Percentiles rank a stretch among this genome's conserved stretches.
phyloP scores from a whole-genome alignment of 108 stramenopile species.

The Epithemia pelagica region DNA sequence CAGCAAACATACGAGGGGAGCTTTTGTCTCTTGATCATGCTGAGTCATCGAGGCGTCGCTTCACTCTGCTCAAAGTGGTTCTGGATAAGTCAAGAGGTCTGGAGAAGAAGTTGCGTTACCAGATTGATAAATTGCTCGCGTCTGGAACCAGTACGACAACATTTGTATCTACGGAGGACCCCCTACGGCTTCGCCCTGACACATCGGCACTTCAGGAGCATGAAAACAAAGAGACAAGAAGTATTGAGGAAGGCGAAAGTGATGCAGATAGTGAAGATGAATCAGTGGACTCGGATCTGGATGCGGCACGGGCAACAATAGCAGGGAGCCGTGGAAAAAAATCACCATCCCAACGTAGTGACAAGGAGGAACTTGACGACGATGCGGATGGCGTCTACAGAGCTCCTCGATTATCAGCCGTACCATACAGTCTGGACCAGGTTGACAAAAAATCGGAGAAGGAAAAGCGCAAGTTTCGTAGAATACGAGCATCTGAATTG shows the following conservation, averaged over 20 bases:
- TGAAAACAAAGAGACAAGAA: slow-evolving; percentile 11
- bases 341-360: too few species aligned
- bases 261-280: slow-evolving; percentile 13
- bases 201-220: slow-evolving; percentile 13
- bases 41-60: slow-evolving; percentile 5
- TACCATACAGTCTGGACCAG: slow-evolving; percentile 61
- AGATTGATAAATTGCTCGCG: slow-evolving; percentile 70
- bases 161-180: slow-evolving; percentile 24
- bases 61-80: slow-evolving; percentile 66
- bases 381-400: slow-evolving; percentile 47
- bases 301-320: slow-evolving; percentile 32
- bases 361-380: too few species aligned
- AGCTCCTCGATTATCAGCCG: slow-evolving; percentile 73
- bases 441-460: slow-evolving; percentile 41
- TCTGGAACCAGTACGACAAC: slow-evolving; percentile 6
- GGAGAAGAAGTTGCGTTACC: slow-evolving; percentile 80
- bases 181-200: slow-evolving; percentile 38
- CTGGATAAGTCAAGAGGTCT: slow-evolving; percentile 77
- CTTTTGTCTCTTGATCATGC: neutral
- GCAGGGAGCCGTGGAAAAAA: slow-evolving; percentile 6
- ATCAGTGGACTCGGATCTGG: slow-evolving; percentile 27
- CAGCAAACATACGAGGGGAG: slow-evolving; percentile 15
- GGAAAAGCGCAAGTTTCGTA: slow-evolving; percentile 48
- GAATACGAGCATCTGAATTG: slow-evolving; percentile 65
- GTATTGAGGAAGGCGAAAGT: slow-evolving; percentile 13